phyloP scores from a whole-genome alignment of 768 basidiomycete genomes.

The Rhizopogon rudus region DNA sequence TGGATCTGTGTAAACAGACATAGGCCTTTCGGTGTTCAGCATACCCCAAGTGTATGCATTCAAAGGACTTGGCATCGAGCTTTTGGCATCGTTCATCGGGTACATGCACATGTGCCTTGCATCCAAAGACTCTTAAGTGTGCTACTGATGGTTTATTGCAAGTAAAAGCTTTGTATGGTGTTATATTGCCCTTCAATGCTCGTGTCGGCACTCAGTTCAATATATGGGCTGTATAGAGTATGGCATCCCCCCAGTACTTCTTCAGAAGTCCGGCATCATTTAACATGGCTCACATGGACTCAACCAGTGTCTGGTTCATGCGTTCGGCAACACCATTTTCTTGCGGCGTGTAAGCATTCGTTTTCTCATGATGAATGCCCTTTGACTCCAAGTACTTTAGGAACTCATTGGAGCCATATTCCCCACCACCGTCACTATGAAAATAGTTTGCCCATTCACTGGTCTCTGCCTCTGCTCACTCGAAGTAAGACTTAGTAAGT shows the following conservation, averaged over 20 bases:
- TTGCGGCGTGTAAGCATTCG: constrained; percentile 5
- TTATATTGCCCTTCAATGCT: constrained; percentile 7
- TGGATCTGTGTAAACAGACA: constrained; percentile 1
- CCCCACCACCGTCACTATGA: constrained; percentile 22
- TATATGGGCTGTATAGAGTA: background rate
- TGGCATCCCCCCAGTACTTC: constrained; percentile 2
- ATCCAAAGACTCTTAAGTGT: constrained; percentile 16
- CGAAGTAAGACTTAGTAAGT: constrained; percentile 12
- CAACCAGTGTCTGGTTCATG: constrained; percentile 2
- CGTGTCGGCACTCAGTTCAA: background rate
- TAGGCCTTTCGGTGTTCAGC: background rate
- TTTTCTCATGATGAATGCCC: constrained; percentile 3
- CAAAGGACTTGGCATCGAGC: constrained; percentile 1
- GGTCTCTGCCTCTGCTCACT: constrained; percentile 5
- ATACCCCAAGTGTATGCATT: background rate
- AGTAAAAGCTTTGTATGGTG: constrained; percentile 18
- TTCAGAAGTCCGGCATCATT: background rate
- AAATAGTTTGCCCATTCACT: constrained; percentile 10
- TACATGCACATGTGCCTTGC: constrained; percentile 20
- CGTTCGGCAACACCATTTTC: background rate
- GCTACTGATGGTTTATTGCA: constrained; percentile 16
- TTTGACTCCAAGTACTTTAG: constrained; percentile 13
- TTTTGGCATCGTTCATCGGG: constrained; percentile 15
- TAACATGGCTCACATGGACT: background rate
- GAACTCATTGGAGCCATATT: constrained; percentile 20